Conservation (phyloP, 2,329 filamentous ascomycete genomes). For the Beauveria caledonica region DNA sequence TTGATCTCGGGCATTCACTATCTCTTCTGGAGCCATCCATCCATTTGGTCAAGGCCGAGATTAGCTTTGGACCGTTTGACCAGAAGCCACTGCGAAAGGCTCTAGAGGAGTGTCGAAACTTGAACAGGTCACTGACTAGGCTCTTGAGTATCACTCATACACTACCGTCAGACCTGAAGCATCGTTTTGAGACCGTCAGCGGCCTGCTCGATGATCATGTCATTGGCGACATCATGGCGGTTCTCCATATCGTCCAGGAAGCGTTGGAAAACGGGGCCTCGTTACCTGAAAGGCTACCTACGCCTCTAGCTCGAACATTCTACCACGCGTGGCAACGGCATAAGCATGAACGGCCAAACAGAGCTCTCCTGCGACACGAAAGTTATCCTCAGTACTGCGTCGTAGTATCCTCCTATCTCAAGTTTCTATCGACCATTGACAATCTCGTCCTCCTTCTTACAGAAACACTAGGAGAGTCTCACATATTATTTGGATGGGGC, state of each 20-base stretch:
- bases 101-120: slow-evolving; percentile 21
- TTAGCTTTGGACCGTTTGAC: slow-evolving; percentile 25
- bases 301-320: slow-evolving; percentile 33
- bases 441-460: slow-evolving; percentile 38
- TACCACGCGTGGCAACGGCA: slow-evolving; percentile 19
- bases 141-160: slow-evolving; percentile 25
- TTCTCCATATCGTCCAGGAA: slow-evolving; percentile 37
- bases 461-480: slow-evolving; percentile 32
- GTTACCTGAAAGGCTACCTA: slow-evolving; percentile 38
- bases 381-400: slow-evolving; percentile 38
- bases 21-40: slow-evolving; percentile 19
- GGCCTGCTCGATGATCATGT: slow-evolving; percentile 35
- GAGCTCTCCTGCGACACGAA: slow-evolving; percentile 28
- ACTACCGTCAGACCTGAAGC: slow-evolving; percentile 31
- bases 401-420: slow-evolving; percentile 34
- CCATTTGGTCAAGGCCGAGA: slow-evolving; percentile 21
- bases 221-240: slow-evolving; percentile 42
- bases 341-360: slow-evolving; percentile 22
- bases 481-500: slow-evolving; percentile 12
- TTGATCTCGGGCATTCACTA: slow-evolving; percentile 23
- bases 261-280: slow-evolving; percentile 38
- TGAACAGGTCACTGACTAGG: slow-evolving; percentile 25
- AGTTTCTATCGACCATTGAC: slow-evolving; percentile 34
- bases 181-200: slow-evolving; percentile 26
- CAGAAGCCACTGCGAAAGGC: slow-evolving; percentile 22